Conservation (phyloP, 768 basidiomycete genomes). For the Agrocybe chaxingu region DNA sequence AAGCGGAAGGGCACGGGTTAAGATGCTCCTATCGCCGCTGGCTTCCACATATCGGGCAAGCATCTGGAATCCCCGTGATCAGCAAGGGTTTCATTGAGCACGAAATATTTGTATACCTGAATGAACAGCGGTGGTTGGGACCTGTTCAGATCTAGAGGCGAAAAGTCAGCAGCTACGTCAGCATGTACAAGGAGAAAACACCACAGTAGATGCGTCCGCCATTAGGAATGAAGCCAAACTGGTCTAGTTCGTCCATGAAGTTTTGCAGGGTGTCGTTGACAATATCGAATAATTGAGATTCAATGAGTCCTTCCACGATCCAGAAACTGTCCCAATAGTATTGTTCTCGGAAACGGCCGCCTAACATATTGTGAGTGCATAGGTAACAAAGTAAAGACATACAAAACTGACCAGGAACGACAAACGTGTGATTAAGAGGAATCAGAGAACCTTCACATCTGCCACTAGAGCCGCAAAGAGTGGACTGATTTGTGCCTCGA, state of each 20-base stretch:
- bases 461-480: constrained; percentile 55
- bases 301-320: constrained; percentile 84
- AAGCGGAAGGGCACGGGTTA: constrained; percentile 77
- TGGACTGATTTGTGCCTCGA: constrained; percentile 66
- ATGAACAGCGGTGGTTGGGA: constrained; percentile 94
- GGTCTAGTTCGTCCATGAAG: constrained; percentile 90
- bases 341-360: constrained; percentile 78
- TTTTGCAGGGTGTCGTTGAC: constrained; percentile 82
- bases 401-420: constrained; percentile 63
- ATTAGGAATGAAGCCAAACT: constrained; percentile 90
- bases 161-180: neutral
- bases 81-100: neutral
- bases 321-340: constrained; percentile 78
- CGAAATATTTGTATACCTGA: constrained; percentile 41
- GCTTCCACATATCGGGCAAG: constrained; percentile 75
- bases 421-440: constrained; percentile 88
- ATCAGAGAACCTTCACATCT: constrained; percentile 83
- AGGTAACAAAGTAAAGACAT: neutral
- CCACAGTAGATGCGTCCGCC: constrained; percentile 89
- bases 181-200: constrained; percentile 8
- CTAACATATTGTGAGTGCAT: constrained; percentile 18
- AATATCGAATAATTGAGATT: constrained; percentile 70
- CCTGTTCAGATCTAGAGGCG: constrained; percentile 65
- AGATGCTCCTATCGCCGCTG: constrained; percentile 71
- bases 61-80: constrained; percentile 54